These are phyloP conservation scores for Usnea hakonensis DNA, from an alignment of 495 filamentous ascomycete genomes.

Conservation along the genomic window DNA sequence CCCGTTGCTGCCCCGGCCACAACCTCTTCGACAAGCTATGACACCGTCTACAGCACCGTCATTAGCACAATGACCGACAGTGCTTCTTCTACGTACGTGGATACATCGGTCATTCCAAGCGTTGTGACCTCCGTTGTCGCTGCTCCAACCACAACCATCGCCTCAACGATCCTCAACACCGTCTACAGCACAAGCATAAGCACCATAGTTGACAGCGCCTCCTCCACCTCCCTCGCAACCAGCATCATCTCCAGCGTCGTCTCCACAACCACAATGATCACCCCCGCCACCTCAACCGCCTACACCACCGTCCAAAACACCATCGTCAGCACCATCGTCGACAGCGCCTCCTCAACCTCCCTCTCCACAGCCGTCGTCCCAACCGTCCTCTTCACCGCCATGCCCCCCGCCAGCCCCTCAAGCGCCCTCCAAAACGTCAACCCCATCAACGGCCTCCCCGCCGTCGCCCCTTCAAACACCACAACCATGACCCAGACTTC, in stretches of 20 bases:
- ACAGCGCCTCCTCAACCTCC: slow-evolving; percentile 40
- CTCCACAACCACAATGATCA: slow-evolving; percentile 69
- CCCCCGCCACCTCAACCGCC: slow-evolving; percentile 63
- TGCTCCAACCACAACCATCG: not conserved
- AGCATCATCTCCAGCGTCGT: slow-evolving; percentile 78
- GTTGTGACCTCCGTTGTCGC: not conserved
- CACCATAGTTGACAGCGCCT: slow-evolving; percentile 78
- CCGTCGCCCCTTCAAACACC: slow-evolving; percentile 27
- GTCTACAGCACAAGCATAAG: slow-evolving; percentile 2
- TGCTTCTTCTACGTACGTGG: not conserved
- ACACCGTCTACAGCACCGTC: not conserved
- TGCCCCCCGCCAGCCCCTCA: slow-evolving; percentile 49
- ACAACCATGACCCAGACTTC: not conserved
- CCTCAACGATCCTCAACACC: not conserved
- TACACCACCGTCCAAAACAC: slow-evolving; percentile 96
- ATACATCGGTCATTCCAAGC: not conserved
- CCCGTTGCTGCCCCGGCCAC: not conserved
- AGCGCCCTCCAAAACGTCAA: slow-evolving; percentile 31
- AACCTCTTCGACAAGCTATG: not conserved
- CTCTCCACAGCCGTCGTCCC: slow-evolving; percentile 32
- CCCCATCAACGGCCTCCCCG: slow-evolving; percentile 45
- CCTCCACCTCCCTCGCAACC: slow-evolving; percentile 77
- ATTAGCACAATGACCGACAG: not conserved
- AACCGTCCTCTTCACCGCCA: slow-evolving; percentile 69
- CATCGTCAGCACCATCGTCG: slow-evolving; percentile 64